Percentiles rank a stretch among this genome's conserved stretches.
Evolutionary conservation across 352 stramenopile species (phyloP).

Genomic region (Plasmopara viticola): DNA sequence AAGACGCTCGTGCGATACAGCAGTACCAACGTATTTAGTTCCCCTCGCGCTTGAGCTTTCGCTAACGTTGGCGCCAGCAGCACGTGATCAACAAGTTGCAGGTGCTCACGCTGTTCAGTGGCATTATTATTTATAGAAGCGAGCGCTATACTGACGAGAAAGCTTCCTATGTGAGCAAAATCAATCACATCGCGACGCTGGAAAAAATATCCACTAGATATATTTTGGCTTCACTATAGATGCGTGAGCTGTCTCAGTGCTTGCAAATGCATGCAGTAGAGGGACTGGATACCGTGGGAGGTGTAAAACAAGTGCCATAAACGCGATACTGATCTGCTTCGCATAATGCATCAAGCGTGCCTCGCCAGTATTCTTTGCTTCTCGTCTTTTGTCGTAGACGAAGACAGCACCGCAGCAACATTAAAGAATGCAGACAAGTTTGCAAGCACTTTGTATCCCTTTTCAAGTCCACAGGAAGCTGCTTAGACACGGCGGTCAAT

Average conservation of each 20-base stretch:
- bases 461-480: constrained; percentile 48
- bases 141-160: constrained; percentile 73
- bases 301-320: constrained; percentile 71
- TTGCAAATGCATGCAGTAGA: constrained; percentile 60
- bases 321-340: constrained; percentile 52
- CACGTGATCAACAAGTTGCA: constrained; percentile 58
- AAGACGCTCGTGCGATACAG: constrained; percentile 50
- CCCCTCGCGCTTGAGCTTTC: constrained; percentile 31
- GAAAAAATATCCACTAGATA: constrained; percentile 80
- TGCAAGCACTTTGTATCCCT: constrained; percentile 35
- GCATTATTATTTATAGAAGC: constrained; percentile 19
- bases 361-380: constrained; percentile 21
- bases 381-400: constrained; percentile 20
- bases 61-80: constrained; percentile 60
- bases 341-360: constrained; percentile 41
- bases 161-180: constrained; percentile 70
- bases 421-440: constrained; percentile 68
- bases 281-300: constrained; percentile 58
- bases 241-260: constrained; percentile 60
- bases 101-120: constrained; percentile 31
- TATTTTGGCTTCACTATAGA: constrained; percentile 67
- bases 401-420: constrained; percentile 22
- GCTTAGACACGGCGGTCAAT: constrained; percentile 73
- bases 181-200: constrained; percentile 56
- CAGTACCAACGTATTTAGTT: constrained; percentile 58